Evolutionary conservation across 495 filamentous ascomycete species (phyloP), one percentile per base, ranked within the genome.

Genomic region (Cudoniella acicularis): DNA sequence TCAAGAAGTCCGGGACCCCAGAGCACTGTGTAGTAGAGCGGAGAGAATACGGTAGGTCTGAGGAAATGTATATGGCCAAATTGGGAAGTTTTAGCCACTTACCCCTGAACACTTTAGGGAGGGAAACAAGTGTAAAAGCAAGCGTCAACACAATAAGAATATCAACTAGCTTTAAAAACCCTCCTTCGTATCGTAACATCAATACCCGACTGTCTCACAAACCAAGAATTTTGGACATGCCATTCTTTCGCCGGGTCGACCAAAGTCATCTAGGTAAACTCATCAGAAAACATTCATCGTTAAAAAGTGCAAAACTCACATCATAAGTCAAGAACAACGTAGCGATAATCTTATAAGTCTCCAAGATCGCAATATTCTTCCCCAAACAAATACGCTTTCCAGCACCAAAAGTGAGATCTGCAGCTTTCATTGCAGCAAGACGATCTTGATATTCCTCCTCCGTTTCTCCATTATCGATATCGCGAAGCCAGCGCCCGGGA

Each of bases 401-500:
- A 2, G 51, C 69, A 2, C 75, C 75, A 61, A 77, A 78, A 2
- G 66, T 53, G 2, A 79, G 49, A 52, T 73, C 74, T 0, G 57
- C 60, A 16, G 30, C 65, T 52, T 64, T 70, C 72, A 59, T 63
- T 36, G 9, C 67, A 60, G 22, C 61, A 55, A 59, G 53, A 64
- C 69, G 70, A 60, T 45, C 60, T 49, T 54, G 21, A 43, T 52
- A 72, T 67, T 60, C 54, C 71, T 64, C 62, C 3, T 23, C 23
- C 4, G 10, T 23, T n/a, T 50, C 48, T 50, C 21, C 48, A 24
- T 54, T 60, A 45, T 60, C 49, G 4, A 61, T 64, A 10, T 45
- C 67, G 45, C 79, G 74, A 13, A 82, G 62, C 83, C 82, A 87
- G 18, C 83, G 59, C 47, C 83, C 78, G 0, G 83, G 83, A 8